A percentile compares a stretch with the other conserved stretches of the same genome.
Evolutionary conservation across 2,329 filamentous ascomycete species (phyloP).

Genomic region (Neofusicoccum laricinum): DNA sequence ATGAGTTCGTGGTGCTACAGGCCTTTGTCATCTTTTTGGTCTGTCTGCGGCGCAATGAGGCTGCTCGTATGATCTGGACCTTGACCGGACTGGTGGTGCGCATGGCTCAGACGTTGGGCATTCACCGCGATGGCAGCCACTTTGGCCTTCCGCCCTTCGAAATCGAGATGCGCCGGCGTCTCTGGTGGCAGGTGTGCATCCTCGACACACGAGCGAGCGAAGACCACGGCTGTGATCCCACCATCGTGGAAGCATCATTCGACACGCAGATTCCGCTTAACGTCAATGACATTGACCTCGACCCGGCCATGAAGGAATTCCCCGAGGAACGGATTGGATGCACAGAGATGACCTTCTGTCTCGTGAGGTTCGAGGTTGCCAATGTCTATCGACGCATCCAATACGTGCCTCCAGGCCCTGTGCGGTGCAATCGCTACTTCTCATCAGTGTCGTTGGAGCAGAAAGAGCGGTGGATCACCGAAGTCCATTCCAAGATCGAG

Average conservation of each 20-base stretch:
- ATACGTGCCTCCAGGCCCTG: slow-evolving; percentile 43
- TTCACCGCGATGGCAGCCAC: slow-evolving; percentile 58
- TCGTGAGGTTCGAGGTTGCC: slow-evolving; percentile 54
- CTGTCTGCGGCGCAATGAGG: slow-evolving; percentile 50
- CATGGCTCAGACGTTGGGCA: slow-evolving; percentile 58
- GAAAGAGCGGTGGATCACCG: slow-evolving; percentile 50
- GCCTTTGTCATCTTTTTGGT: slow-evolving; percentile 62
- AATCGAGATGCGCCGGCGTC: slow-evolving; percentile 56
- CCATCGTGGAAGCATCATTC: slow-evolving; percentile 56
- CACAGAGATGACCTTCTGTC: slow-evolving; percentile 57
- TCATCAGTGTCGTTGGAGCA: slow-evolving; percentile 44
- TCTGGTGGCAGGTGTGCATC: slow-evolving; percentile 61
- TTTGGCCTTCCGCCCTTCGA: slow-evolving; percentile 59
- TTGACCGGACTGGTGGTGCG: slow-evolving; percentile 57
- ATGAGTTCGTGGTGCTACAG: slow-evolving; percentile 61
- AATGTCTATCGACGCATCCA: slow-evolving; percentile 46
- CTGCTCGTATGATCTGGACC: slow-evolving; percentile 55
- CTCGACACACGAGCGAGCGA: slow-evolving; percentile 61
- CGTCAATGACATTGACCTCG: slow-evolving; percentile 53
- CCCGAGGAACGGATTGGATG: slow-evolving; percentile 50
- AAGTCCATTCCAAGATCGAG: slow-evolving; percentile 47
- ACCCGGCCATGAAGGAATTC: slow-evolving; percentile 47
- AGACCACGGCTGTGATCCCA: slow-evolving; percentile 62
- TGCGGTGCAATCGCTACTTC: slow-evolving; percentile 42
- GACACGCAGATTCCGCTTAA: slow-evolving; percentile 61